Conservation (phyloP, 148 eudicot species). For the Rhododendron henanense region DNA sequence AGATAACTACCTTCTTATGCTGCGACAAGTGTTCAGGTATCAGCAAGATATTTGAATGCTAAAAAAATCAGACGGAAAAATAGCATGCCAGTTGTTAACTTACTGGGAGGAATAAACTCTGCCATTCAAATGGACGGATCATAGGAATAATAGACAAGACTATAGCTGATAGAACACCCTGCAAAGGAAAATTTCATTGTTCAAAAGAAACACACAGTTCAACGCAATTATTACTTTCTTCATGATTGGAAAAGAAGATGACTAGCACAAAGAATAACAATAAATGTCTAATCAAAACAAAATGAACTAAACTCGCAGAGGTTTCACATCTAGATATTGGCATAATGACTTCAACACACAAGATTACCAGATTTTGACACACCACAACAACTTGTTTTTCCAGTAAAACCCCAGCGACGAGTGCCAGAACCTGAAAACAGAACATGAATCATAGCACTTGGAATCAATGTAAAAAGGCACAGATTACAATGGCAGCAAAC, state of each 20-base stretch:
- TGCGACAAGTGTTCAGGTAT: background rate
- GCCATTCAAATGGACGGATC: conserved; percentile 98
- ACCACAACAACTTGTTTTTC: conserved; percentile 83
- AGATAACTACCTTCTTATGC: background rate
- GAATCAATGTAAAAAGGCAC: conserved; percentile 1
- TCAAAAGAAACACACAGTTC: conserved; percentile 2
- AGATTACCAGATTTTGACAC: conserved; percentile 75
- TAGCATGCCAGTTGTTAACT: conserved; percentile 24
- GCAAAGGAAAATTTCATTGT: conserved; percentile 22
- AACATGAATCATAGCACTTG: background rate
- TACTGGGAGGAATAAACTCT: conserved; percentile 89
- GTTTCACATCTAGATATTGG: background rate
- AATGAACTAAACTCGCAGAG: background rate
- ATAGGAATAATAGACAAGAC: conserved; percentile 74
- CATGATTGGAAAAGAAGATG: background rate
- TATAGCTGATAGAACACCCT: conserved; percentile 87
- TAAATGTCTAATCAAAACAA: background rate
- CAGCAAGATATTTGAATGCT: background rate
- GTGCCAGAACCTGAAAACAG: conserved; percentile 59
- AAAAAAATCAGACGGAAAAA: background rate
- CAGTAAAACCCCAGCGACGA: conserved; percentile 78
- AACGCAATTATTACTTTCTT: background rate
- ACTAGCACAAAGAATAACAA: background rate
- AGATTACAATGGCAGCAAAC: background rate
- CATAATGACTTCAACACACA: conserved; percentile 4